A percentile compares a stretch with the other conserved stretches of the same genome.
Conservation (phyloP, 371 early-diverging fungal genomes). For the Apophysomyces ossiformis region DNA sequence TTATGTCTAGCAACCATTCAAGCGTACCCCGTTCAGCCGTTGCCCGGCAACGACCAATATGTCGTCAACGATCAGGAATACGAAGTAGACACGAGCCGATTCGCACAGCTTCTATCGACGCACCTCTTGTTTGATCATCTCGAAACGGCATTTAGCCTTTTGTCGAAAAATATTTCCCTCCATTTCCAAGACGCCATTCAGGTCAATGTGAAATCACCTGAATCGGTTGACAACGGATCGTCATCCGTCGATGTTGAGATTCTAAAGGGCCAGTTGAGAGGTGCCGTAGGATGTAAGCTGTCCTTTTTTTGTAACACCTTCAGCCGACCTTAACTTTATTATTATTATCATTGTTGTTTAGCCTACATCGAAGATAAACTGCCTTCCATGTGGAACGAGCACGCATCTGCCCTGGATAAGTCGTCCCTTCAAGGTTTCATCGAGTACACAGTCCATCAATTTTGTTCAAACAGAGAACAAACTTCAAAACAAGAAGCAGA, state of each 20-base stretch:
- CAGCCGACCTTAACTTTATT: not conserved
- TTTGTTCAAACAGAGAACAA: not conserved
- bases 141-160: conserved; percentile 29
- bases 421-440: conserved; percentile 27
- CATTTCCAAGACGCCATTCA: conserved; percentile 41
- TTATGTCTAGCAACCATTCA: conserved; percentile 4
- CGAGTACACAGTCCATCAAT: conserved; percentile 8
- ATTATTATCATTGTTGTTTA: conserved; percentile 10
- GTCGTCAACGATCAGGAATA: conserved; percentile 11
- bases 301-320: not conserved
- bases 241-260: conserved; percentile 36
- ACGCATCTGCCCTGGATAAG: conserved; percentile 29
- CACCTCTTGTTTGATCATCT: conserved; percentile 43
- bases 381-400: conserved; percentile 38
- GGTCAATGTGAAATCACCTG: conserved; percentile 19
- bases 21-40: conserved; percentile 8
- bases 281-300: conserved; percentile 45
- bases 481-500: not conserved
- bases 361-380: conserved; percentile 45
- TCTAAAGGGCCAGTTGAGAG: conserved; percentile 39
- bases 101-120: conserved; percentile 30
- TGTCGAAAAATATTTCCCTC: conserved; percentile 34
- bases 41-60: not conserved
- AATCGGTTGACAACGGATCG: conserved; percentile 8
- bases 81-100: conserved; percentile 30